Conservation (phyloP, 305 asterid species). For the Salvia sclarea region DNA sequence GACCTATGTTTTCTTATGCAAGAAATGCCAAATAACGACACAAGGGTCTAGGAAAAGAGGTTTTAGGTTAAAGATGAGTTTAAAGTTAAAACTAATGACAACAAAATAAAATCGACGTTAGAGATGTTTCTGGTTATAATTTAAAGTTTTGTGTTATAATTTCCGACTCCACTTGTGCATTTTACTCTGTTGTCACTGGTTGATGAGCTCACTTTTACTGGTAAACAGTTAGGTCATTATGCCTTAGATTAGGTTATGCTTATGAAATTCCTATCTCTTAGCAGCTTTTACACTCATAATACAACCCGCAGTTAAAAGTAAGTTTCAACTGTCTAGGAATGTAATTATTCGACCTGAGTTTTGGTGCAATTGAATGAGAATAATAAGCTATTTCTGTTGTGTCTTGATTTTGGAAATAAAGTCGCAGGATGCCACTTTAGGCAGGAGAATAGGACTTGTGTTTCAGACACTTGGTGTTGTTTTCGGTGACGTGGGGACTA, state of each 20-base stretch:
- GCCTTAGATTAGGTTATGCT: constrained; percentile 16
- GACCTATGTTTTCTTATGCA: not conserved
- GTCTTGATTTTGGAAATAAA: constrained; percentile 39
- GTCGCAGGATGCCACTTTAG: constrained; percentile 73
- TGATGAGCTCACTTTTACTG: constrained; percentile 9
- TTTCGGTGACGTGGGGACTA: constrained; percentile 99
- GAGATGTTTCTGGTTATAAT: constrained; percentile 11
- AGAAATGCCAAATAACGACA: not conserved
- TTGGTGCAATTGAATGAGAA: constrained; percentile 20
- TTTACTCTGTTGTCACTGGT: constrained; percentile 1
- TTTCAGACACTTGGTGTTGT: constrained; percentile 97
- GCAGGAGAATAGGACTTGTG: constrained; percentile 72
- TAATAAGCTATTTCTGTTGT: constrained; percentile 26
- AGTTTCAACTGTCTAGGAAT: not conserved
- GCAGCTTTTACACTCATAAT: constrained; percentile 19
- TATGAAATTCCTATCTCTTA: constrained; percentile 9
- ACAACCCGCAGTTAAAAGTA: constrained; percentile 14
- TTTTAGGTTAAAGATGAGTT: too few relatives aligned
- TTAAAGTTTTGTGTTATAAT: not conserved
- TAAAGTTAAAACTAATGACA: not conserved
- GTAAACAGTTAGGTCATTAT: constrained; percentile 10
- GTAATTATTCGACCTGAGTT: not conserved
- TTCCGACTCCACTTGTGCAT: not conserved
- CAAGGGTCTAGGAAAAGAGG: constrained; percentile 5
- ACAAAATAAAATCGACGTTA: not conserved